Conservation (phyloP, 179 eudicot genomes). For the Camellia oleifera region DNA sequence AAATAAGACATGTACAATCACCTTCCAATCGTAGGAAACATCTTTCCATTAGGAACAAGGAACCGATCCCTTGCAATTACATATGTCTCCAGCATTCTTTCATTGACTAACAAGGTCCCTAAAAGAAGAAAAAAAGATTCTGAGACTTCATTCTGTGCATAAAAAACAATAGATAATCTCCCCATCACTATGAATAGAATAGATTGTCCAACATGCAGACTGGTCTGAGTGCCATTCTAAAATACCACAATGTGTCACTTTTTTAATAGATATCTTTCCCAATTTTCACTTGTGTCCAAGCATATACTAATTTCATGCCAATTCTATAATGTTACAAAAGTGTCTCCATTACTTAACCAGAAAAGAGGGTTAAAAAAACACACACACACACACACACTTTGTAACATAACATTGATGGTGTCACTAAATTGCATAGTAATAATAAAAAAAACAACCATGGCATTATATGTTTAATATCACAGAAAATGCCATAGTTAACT, state of each 20-base stretch:
- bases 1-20: conserved; percentile 18
- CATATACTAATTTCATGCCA: background rate
- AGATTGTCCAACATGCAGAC: background rate
- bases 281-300: conserved; percentile 14
- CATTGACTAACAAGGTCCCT: conserved; percentile 95
- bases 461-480: conserved; percentile 9
- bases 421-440: background rate
- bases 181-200: background rate
- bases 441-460: background rate
- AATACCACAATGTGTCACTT: background rate
- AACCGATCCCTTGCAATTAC: conserved; percentile 97
- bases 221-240: background rate
- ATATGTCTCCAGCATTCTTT: conserved; percentile 96
- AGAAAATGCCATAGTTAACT: too few relatives aligned
- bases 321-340: background rate
- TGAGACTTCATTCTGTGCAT: background rate
- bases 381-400: background rate
- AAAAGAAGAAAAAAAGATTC: conserved; percentile 19
- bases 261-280: background rate
- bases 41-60: conserved; percentile 90
- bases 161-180: background rate
- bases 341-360: conserved; percentile 60
- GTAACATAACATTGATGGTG: background rate
- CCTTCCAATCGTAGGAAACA: conserved; percentile 99
- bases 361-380: conserved; percentile 2